A percentile compares a stretch with the other conserved stretches of the same genome.
These are phyloP conservation scores for Hypoxylon perforatum DNA, from an alignment of 495 filamentous ascomycete species.

Conservation along the genomic window DNA sequence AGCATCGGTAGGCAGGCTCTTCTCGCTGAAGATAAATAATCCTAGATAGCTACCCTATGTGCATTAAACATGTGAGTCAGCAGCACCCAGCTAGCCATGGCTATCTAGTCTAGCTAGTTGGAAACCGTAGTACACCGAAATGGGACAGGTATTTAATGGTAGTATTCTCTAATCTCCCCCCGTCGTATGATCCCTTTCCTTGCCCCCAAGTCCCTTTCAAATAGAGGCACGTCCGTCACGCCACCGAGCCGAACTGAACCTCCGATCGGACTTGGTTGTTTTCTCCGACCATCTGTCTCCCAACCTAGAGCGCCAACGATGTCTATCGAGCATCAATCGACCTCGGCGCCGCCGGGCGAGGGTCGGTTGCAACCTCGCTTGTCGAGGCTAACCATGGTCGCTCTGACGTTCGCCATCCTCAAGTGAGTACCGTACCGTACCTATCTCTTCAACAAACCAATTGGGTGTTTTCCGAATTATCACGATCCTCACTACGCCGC, in stretches of 20 bases:
- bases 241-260: no score
- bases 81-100: neutral
- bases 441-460: no score
- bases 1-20: constrained; percentile 1
- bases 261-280: no score
- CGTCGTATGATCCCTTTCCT: neutral
- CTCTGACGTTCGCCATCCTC: constrained; percentile 50
- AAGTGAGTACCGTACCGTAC: no score
- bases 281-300: neutral
- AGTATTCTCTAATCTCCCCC: neutral
- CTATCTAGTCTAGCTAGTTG: neutral
- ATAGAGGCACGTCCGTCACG: no score
- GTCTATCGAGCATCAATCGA: constrained; percentile 5
- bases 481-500: no score
- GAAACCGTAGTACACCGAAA: neutral
- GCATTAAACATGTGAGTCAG: no score
- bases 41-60: neutral
- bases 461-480: no score
- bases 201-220: no score
- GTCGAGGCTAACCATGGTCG: constrained; percentile 47
- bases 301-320: constrained; percentile 10
- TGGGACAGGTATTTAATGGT: neutral
- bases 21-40: neutral
- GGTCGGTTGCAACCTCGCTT: constrained; percentile 44
- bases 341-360: constrained; percentile 31